Evolutionary conservation across 352 stramenopile genomes (phyloP).

Genomic region (Globisporangium irregulare): DNA sequence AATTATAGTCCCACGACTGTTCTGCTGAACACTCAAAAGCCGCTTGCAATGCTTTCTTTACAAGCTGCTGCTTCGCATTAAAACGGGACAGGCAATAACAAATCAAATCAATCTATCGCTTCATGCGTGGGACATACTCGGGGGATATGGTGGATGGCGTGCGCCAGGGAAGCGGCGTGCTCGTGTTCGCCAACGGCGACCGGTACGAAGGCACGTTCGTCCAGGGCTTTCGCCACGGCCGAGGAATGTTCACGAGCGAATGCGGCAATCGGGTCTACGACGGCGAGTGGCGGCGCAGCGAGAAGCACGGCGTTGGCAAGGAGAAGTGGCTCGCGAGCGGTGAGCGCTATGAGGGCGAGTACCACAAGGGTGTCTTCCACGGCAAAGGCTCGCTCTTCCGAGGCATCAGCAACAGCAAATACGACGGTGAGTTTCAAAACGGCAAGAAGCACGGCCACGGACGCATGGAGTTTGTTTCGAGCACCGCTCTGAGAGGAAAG

Average conservation of each 20-base stretch:
- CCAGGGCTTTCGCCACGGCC: slow-evolving; percentile 55
- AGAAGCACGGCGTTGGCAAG: slow-evolving; percentile 52
- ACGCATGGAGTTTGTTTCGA: slow-evolving; percentile 55
- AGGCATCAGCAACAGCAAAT: slow-evolving; percentile 41
- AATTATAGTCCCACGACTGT: neutral
- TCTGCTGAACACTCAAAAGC: neutral
- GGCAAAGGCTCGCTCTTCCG: slow-evolving; percentile 45
- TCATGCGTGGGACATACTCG: slow-evolving; percentile 51
- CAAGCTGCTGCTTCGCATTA: neutral
- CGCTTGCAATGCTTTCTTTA: neutral
- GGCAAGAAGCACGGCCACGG: slow-evolving; percentile 52
- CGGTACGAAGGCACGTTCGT: slow-evolving; percentile 63
- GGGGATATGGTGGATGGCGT: slow-evolving; percentile 56
- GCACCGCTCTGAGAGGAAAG: neutral
- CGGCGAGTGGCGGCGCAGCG: slow-evolving; percentile 53
- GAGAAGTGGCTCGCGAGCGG: slow-evolving; percentile 49
- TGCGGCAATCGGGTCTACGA: slow-evolving; percentile 49
- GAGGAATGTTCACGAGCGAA: slow-evolving; percentile 53
- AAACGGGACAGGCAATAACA: neutral
- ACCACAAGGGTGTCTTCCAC: slow-evolving; percentile 49
- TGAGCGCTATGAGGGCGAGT: slow-evolving; percentile 68
- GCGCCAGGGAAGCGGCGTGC: slow-evolving; percentile 43
- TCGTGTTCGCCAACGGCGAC: slow-evolving; percentile 66
- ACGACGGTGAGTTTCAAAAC: slow-evolving; percentile 56
- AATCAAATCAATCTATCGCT: neutral